Evolutionary conservation across 1,284 basidiomycete species (phyloP).

Genomic region (Athelia sp.): DNA sequence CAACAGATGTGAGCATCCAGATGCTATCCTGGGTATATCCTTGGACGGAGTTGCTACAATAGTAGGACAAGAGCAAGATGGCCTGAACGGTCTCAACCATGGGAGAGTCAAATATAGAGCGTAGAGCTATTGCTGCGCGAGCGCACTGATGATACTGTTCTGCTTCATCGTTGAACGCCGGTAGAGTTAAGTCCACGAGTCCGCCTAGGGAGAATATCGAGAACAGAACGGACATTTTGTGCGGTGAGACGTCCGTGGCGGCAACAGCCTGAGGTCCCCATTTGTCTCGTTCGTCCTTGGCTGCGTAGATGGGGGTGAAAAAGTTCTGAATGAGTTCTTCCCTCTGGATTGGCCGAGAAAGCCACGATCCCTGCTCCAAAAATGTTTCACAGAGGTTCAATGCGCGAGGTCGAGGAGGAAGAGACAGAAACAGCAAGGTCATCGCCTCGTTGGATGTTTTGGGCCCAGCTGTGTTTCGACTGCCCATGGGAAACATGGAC

Average conservation of each 20-base stretch:
- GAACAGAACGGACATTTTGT: constrained; percentile 52
- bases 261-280: constrained; percentile 14
- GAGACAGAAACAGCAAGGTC: constrained; percentile 38
- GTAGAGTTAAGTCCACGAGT: constrained; percentile 57
- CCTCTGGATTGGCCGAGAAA: too few species aligned
- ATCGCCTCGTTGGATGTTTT: too few species aligned
- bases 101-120: too few species aligned
- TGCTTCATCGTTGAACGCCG: constrained; percentile 54
- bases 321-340: constrained; percentile 64
- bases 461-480: too few species aligned
- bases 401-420: constrained; percentile 52
- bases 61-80: constrained; percentile 46
- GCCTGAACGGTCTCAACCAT: too few species aligned
- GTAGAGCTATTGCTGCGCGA: too few species aligned
- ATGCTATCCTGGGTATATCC: constrained; percentile 47
- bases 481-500: too few species aligned
- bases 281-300: constrained; percentile 35
- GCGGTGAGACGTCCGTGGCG: constrained; percentile 38
- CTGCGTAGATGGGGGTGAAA: constrained; percentile 53
- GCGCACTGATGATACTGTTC: constrained; percentile 57
- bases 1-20: constrained; percentile 46
- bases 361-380: constrained; percentile 57
- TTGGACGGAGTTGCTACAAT: constrained; percentile 48
- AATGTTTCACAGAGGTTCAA: constrained; percentile 66
- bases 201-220: constrained; percentile 59